These are phyloP conservation scores for Mycena pura DNA, from an alignment of 768 basidiomycete genomes.

Conservation along the genomic window DNA sequence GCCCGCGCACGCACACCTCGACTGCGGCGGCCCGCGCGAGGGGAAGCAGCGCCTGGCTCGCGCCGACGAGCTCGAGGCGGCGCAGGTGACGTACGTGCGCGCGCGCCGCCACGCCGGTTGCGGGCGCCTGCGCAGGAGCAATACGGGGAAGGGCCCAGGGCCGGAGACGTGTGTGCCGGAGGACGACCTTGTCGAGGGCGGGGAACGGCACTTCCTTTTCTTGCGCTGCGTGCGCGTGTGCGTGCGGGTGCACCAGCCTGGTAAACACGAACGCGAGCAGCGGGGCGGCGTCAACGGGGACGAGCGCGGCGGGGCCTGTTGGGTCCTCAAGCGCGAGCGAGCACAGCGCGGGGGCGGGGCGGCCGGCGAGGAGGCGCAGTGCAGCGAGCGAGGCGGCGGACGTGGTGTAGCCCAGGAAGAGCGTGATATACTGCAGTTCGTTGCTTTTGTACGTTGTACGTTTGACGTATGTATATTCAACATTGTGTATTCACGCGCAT, in stretches of 20 bases:
- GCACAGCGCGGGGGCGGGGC: conserved; percentile 48
- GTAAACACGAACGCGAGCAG: conserved; percentile 37
- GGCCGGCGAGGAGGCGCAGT: conserved; percentile 41
- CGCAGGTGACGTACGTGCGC: no score
- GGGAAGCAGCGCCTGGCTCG: background rate
- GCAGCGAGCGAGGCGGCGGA: conserved; percentile 43
- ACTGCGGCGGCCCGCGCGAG: background rate
- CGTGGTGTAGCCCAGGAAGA: conserved; percentile 55
- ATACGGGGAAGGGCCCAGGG: no score
- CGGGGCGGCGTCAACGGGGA: conserved; percentile 47
- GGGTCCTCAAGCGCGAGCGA: conserved; percentile 53
- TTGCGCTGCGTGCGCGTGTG: background rate
- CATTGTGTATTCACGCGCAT: no score
- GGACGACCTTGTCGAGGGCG: background rate
- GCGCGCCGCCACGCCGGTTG: background rate
- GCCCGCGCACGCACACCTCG: conserved; percentile 5
- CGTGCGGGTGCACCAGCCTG: background rate
- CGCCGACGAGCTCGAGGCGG: conserved; percentile 17
- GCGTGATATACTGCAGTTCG: conserved; percentile 42
- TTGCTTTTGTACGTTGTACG: no score
- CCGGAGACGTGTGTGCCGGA: conserved; percentile 4
- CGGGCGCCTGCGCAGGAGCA: no score
- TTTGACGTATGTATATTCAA: no score
- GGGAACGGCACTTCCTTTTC: background rate
- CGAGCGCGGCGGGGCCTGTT: conserved; percentile 46